phyloP scores from a whole-genome alignment of 2,329 filamentous ascomycete genomes.

The Diaporthe helianthi region DNA sequence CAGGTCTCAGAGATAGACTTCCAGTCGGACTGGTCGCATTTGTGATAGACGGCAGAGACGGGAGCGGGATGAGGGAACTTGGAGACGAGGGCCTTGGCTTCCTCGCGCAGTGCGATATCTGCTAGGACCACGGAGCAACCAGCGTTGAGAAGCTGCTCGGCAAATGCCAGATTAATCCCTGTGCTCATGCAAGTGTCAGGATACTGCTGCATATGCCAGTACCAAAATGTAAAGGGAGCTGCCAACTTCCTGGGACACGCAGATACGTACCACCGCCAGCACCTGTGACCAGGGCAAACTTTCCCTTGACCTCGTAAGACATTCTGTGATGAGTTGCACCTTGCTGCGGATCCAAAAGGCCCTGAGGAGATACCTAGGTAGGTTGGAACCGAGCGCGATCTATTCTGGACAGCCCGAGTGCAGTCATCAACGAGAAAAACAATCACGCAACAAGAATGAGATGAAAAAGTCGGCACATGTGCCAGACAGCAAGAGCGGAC shows the following conservation, averaged over 20 bases:
- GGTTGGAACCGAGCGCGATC: neutral
- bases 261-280: constrained; percentile 24
- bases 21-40: constrained; percentile 38
- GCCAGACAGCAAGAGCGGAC: neutral
- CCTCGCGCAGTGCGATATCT: constrained; percentile 38
- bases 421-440: neutral
- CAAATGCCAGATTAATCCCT: constrained; percentile 40
- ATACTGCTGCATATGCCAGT: neutral
- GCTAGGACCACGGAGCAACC: constrained; percentile 41
- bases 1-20: constrained; percentile 40
- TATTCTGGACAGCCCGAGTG: neutral
- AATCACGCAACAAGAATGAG: neutral
- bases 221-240: neutral
- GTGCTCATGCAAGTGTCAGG: neutral
- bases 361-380: too few species aligned
- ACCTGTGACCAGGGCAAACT: constrained; percentile 32
- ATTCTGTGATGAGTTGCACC: constrained; percentile 18
- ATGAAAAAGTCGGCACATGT: neutral
- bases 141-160: constrained; percentile 36
- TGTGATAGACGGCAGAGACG: constrained; percentile 27
- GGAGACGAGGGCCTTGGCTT: constrained; percentile 36
- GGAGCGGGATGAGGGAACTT: constrained; percentile 31
- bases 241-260: neutral
- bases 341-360: neutral
- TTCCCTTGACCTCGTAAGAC: constrained; percentile 34